Conservation (phyloP, 768 basidiomycete species). For the Rhizopogon vesiculosus region DNA sequence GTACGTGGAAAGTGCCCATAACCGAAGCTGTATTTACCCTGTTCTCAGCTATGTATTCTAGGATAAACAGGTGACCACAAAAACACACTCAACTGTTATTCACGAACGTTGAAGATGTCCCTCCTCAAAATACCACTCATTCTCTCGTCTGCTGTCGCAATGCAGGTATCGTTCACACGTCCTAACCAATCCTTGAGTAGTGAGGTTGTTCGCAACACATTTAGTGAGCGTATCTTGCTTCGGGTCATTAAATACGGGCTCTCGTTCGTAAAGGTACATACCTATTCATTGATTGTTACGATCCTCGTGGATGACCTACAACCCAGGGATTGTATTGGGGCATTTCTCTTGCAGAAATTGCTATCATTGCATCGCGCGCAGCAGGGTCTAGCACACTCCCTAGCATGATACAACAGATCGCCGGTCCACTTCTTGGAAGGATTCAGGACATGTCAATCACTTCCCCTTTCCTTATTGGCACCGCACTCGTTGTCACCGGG, state of each 20-base stretch:
- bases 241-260: neutral
- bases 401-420: neutral
- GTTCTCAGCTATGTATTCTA: no score
- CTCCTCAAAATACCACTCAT: conserved; percentile 38
- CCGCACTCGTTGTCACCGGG: conserved; percentile 12
- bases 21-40: no score
- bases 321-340: conserved; percentile 2
- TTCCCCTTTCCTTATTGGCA: conserved; percentile 14
- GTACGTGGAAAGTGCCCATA: no score
- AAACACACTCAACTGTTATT: neutral
- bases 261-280: neutral
- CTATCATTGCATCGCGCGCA: neutral
- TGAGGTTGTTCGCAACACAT: conserved; percentile 18
- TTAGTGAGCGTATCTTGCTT: neutral
- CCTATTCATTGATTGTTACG: neutral
- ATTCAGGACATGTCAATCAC: conserved; percentile 2
- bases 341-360: neutral
- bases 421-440: neutral
- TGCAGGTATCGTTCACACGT: conserved; percentile 39
- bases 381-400: neutral
- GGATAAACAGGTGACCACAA: neutral
- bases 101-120: conserved; percentile 21
- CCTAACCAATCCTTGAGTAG: conserved; percentile 36
- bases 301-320: neutral
- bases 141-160: conserved; percentile 33